Conservation (phyloP, 305 asterid genomes). For the Fraxinus platypoda region DNA sequence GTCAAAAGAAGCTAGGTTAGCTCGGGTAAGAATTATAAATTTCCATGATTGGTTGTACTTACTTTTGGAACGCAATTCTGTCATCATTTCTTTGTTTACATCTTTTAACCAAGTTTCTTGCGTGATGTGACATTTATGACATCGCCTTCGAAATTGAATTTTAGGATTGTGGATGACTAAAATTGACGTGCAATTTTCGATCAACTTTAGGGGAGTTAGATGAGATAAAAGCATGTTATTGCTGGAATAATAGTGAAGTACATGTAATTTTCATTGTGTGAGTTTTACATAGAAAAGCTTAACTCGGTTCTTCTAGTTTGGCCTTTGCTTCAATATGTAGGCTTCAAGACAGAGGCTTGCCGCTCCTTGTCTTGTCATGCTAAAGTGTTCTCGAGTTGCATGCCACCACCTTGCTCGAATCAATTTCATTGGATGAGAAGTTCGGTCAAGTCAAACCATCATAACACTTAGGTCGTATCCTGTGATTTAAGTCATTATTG, state of each 20-base stretch:
- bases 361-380: neutral
- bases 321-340: neutral
- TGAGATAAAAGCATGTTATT: neutral
- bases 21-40: constrained; percentile 62
- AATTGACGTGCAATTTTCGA: neutral
- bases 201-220: neutral
- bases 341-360: neutral
- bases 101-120: neutral
- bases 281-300: neutral
- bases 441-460: neutral
- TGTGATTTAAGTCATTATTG: neutral
- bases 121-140: constrained; percentile 8
- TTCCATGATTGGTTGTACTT: constrained; percentile 16
- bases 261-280: neutral
- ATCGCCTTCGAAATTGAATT: constrained; percentile 11
- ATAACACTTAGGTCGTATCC: neutral
- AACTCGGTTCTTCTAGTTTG: neutral
- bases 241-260: neutral
- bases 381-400: neutral
- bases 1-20: constrained; percentile 98
- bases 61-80: constrained; percentile 13
- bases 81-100: neutral
- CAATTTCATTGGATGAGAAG: neutral
- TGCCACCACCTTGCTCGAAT: neutral
- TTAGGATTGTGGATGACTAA: neutral